phyloP scores from a whole-genome alignment of 352 stramenopile genomes.

The Phytophthora macrochlamydospora region DNA sequence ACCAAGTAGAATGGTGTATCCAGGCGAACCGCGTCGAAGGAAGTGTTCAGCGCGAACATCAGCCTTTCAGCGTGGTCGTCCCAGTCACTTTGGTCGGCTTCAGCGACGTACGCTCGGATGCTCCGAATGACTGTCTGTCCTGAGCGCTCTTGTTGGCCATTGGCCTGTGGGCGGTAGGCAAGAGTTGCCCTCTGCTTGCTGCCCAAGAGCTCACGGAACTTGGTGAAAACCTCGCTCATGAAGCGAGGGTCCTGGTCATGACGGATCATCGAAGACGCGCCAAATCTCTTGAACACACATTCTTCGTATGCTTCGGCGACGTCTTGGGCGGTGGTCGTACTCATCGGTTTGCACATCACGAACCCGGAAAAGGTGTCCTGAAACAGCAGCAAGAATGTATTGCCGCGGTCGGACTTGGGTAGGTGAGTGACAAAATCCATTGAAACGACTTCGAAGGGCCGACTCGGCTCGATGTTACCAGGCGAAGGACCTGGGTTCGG shows the following conservation, averaged over 20 bases:
- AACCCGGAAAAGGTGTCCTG: neutral
- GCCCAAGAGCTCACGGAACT: neutral
- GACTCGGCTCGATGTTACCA: conserved; percentile 6
- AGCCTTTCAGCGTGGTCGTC: conserved; percentile 6
- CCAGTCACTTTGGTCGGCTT: conserved; percentile 14
- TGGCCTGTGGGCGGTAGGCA: conserved; percentile 9
- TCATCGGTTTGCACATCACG: neutral
- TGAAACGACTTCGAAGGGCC: conserved; percentile 3
- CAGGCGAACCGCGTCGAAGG: neutral
- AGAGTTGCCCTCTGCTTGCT: conserved; percentile 9
- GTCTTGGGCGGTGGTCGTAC: neutral
- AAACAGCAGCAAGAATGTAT: neutral
- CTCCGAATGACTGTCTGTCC: conserved; percentile 10
- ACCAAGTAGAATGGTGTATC: conserved; percentile 16
- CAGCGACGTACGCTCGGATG: conserved; percentile 4
- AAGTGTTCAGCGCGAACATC: conserved; percentile 7
- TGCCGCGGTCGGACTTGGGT: neutral
- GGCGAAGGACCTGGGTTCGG: conserved; percentile 6
- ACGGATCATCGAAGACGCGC: neutral
- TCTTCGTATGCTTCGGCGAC: neutral
- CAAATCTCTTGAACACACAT: neutral
- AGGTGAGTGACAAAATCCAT: neutral
- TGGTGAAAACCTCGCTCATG: neutral
- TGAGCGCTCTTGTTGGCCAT: conserved; percentile 5
- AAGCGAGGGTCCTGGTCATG: neutral